Conservation (phyloP, 345 rosid species). For the Hypericum androsaemum region DNA sequence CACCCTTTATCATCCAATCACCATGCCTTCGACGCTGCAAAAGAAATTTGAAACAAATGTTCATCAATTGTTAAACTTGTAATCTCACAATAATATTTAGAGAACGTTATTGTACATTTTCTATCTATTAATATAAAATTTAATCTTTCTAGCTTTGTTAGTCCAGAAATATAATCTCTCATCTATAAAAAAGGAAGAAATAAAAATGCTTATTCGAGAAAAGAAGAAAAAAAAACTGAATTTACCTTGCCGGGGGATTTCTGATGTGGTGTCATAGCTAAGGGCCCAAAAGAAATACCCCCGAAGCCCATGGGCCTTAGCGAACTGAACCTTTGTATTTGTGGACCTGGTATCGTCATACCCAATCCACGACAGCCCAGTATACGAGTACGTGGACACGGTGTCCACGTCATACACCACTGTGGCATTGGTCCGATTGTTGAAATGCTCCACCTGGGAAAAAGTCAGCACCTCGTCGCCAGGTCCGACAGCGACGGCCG, state of each 20-base stretch:
- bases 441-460: constrained; percentile 23
- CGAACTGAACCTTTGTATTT: constrained; percentile 37
- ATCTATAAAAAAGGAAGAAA: too few relatives aligned
- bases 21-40: too few relatives aligned
- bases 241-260: constrained; percentile 42
- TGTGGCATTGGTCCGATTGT: constrained; percentile 21
- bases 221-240: too few relatives aligned
- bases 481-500: constrained; percentile 28
- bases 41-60: too few relatives aligned
- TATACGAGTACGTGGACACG: constrained; percentile 36
- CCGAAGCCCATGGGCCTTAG: constrained; percentile 36
- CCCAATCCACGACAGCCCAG: constrained; percentile 31
- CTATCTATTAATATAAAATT: too few relatives aligned
- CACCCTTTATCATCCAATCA: too few relatives aligned
- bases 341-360: constrained; percentile 43
- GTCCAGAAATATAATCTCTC: too few relatives aligned
- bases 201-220: too few relatives aligned
- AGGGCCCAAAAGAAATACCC: constrained; percentile 80
- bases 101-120: too few relatives aligned
- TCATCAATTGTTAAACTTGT: too few relatives aligned
- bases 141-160: too few relatives aligned
- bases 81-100: too few relatives aligned
- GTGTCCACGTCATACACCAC: constrained; percentile 30
- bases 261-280: constrained; percentile 41
- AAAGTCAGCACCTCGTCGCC: constrained; percentile 14